Percentiles rank a stretch among this genome's conserved stretches.
These are phyloP conservation scores for Rhizopus sp. DNA, from an alignment of 371 early-diverging fungal genomes.

Conservation along the genomic window DNA sequence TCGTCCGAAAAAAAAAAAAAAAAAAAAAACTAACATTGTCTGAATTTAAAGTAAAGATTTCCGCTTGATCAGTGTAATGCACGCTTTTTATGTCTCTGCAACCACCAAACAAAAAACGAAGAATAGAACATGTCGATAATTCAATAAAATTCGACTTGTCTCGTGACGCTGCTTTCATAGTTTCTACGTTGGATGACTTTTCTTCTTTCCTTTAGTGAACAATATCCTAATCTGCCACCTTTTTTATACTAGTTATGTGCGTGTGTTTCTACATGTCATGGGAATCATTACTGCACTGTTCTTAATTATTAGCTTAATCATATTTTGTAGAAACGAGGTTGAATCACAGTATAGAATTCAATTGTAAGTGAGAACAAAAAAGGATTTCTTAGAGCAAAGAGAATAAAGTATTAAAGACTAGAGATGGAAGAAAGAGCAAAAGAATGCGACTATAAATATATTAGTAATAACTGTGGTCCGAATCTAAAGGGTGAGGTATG, in stretches of 20 bases:
- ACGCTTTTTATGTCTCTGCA: background rate
- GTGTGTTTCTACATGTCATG: background rate
- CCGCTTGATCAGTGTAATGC: too few relatives aligned
- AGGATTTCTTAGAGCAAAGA: background rate
- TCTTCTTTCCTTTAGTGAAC: background rate
- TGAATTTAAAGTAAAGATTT: too few relatives aligned
- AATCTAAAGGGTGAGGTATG: slow-evolving; percentile 11
- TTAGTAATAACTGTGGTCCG: slow-evolving; percentile 19
- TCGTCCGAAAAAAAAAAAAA: too few relatives aligned
- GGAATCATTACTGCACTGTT: background rate
- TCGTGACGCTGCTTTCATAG: background rate
- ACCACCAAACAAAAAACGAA: slow-evolving; percentile 5
- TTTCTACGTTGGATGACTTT: background rate
- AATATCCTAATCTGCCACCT: background rate
- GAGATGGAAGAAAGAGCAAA: slow-evolving; percentile 12
- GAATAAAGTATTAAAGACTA: background rate
- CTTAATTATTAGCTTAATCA: background rate
- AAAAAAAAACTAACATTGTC: too few relatives aligned
- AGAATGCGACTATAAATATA: slow-evolving; percentile 13
- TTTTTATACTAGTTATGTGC: background rate
- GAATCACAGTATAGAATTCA: background rate
- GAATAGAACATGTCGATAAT: background rate
- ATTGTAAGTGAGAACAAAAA: background rate
- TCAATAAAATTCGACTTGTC: background rate
- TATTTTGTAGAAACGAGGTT: background rate